Percentiles rank a stretch among this genome's conserved stretches.
Evolutionary conservation across 768 basidiomycete species (phyloP).

Genomic region (Paxillus ammoniavirescens): DNA sequence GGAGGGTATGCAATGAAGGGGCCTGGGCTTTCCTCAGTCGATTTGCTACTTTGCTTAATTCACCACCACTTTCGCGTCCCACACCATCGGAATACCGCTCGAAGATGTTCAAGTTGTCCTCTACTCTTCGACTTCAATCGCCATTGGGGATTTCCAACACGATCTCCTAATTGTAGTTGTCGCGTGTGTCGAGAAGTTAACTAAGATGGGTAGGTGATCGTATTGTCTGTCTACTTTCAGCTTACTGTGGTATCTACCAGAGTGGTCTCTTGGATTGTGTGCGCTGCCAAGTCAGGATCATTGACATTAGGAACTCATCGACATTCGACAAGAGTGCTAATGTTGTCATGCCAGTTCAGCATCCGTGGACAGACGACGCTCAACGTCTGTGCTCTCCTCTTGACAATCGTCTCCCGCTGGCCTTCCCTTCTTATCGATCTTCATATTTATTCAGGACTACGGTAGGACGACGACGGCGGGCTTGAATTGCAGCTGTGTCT

Average conservation of each 20-base stretch:
- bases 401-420: conserved; percentile 45
- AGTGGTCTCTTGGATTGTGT: conserved; percentile 42
- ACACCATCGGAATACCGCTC: conserved; percentile 36
- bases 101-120: conserved; percentile 34
- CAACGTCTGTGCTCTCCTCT: conserved; percentile 45
- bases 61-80: background rate
- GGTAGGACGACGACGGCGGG: conserved; percentile 25
- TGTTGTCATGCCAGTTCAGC: conserved; percentile 19
- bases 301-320: conserved; percentile 37
- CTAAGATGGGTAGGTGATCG: too few species aligned
- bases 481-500: conserved; percentile 12
- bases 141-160: conserved; percentile 37
- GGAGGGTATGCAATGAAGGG: conserved; percentile 19
- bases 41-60: background rate
- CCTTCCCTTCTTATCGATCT: conserved; percentile 46
- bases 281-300: conserved; percentile 40
- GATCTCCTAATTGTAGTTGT: conserved; percentile 39
- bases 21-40: conserved; percentile 25
- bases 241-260: conserved; percentile 45
- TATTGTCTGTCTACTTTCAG: too few species aligned
- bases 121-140: conserved; percentile 32
- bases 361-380: conserved; percentile 38
- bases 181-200: conserved; percentile 45
- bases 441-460: conserved; percentile 39
- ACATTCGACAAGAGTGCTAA: conserved; percentile 35